These are phyloP conservation scores for Lepidopterella palustris DNA, from an alignment of 495 filamentous ascomycete genomes.

Conservation along the genomic window DNA sequence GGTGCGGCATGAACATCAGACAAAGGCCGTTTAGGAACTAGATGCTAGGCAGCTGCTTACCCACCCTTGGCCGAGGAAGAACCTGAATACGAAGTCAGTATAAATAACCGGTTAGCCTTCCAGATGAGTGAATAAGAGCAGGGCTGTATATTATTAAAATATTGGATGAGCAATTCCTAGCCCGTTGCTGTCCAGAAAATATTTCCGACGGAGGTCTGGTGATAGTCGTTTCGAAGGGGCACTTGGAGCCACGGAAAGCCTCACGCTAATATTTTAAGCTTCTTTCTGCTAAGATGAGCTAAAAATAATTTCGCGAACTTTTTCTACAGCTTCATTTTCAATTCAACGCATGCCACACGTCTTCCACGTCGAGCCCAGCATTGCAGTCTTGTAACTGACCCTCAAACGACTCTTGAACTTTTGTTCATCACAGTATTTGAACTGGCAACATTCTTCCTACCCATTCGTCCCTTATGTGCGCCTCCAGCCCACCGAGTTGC, in stretches of 20 bases:
- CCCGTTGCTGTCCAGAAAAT: neutral
- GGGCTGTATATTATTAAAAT: too few species aligned
- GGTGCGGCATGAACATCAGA: constrained; percentile 2
- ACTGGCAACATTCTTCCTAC: constrained; percentile 10
- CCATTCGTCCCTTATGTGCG: constrained; percentile 16
- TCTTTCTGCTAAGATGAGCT: neutral
- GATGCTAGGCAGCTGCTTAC: constrained; percentile 20
- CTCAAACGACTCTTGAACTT: neutral
- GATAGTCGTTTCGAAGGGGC: neutral
- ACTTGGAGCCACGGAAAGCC: neutral
- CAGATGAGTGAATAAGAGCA: too few species aligned
- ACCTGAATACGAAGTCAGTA: neutral
- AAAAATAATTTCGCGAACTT: constrained; percentile 11
- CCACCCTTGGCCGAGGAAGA: neutral
- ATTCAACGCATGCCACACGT: neutral
- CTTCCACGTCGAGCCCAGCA: neutral
- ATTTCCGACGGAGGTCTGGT: neutral
- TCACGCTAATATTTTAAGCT: constrained; percentile 25
- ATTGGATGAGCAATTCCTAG: too few species aligned
- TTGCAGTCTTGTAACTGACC: neutral
- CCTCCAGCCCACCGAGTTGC: constrained; percentile 9
- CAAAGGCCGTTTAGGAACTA: constrained; percentile 9
- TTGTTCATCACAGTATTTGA: neutral
- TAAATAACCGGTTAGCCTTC: neutral
- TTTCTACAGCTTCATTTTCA: neutral